These are phyloP conservation scores for Pholiota molesta DNA, from an alignment of 768 basidiomycete species.

Conservation along the genomic window DNA sequence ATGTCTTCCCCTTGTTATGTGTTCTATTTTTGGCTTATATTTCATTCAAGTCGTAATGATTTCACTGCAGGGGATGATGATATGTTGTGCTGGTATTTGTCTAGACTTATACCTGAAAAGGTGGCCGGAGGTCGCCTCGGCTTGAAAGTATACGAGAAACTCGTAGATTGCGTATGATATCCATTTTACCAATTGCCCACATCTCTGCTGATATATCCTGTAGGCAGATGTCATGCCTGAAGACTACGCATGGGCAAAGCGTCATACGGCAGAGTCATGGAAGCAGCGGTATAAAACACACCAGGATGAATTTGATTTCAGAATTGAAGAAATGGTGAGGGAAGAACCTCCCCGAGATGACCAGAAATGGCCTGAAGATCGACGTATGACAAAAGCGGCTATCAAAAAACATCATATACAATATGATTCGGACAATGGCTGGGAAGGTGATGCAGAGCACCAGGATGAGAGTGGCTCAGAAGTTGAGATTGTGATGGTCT, in stretches of 20 bases:
- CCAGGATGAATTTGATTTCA: slow-evolving; percentile 30
- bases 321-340: slow-evolving; percentile 34
- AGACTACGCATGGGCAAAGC: slow-evolving; percentile 38
- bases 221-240: slow-evolving; percentile 25
- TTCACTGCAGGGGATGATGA: slow-evolving; percentile 44
- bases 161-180: slow-evolving; percentile 17
- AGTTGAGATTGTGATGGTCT: not conserved
- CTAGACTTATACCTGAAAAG: slow-evolving; percentile 36
- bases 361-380: slow-evolving; percentile 29
- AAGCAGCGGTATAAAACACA: slow-evolving; percentile 49
- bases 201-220: not conserved
- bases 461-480: slow-evolving; percentile 11
- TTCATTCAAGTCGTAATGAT: slow-evolving; percentile 20
- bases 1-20: slow-evolving; percentile 3
- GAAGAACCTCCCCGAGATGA: slow-evolving; percentile 27
- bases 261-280: slow-evolving; percentile 52
- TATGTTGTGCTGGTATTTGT: slow-evolving; percentile 39
- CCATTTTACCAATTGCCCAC: too few species aligned
- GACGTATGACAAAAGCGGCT: slow-evolving; percentile 9
- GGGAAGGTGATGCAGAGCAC: slow-evolving; percentile 2
- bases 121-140: slow-evolving; percentile 43
- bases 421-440: not conserved
- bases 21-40: not conserved
- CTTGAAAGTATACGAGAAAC: slow-evolving; percentile 32
- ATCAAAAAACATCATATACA: not conserved